Base-by-base conservation (phyloP, 148 eudicot species). In the Nepenthes mirabilis region DNA sequence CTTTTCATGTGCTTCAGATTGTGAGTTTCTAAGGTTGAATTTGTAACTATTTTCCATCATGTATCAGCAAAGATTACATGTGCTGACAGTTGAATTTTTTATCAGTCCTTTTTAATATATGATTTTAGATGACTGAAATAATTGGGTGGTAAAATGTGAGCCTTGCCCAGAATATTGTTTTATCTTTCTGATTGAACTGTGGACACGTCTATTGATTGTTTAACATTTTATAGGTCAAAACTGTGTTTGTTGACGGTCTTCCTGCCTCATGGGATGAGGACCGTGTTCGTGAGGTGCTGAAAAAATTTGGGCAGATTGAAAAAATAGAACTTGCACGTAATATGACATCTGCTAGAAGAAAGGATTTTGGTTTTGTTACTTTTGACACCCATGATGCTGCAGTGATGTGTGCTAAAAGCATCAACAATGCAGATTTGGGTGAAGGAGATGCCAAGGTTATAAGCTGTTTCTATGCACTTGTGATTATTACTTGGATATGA, bases 241-340 rank as follows among this genome's bases (percentile, higher is more conserved):
- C 96, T 47, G 95, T 93, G 50, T 93, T 93, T 75, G 80, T 93
- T 71, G 99, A 93, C 63, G 93, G 91, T 63, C 77, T 93, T 52
- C 84, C 79, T 74, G 81, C 95, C 65, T 82, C 96, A 55, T 93
- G 99, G 99, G 99, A 88, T 74, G 96, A 93, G 82, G 86, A 77
- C 65, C 80, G 74, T 66, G 89, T 93, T n/a, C 74, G 84, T 37
- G 75, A 74, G 10, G 74, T 86, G 66, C 91, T 93, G 23, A 88
- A 80, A 63, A 73, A 68, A 64, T 88, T 66, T 77, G 99, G 99
- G 54, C 67, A 75, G 47, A 65, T 93, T 65, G 95, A 86, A 65
- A 93, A 88, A 66, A 79, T 93, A 69, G 99, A 93, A 74, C 99
- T 93, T 65, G 99, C 99, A 63, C 89, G 99, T 34, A 88, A 93